phyloP scores from a whole-genome alignment of 805 yeast genomes.

The Komagataella populi region DNA sequence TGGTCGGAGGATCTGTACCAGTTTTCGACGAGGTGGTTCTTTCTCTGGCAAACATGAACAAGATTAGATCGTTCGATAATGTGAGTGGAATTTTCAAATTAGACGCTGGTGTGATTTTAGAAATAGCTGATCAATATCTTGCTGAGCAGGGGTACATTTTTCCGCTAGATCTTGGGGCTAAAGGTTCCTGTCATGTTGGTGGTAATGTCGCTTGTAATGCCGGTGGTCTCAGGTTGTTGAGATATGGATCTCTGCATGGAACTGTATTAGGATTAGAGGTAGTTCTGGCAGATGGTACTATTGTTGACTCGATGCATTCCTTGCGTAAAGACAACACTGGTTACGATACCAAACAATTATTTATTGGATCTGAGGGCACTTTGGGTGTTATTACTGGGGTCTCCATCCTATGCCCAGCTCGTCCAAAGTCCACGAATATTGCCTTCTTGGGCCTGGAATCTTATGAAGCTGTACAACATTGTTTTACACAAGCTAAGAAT shows the following conservation, averaged over 20 bases:
- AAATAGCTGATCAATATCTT: slow-evolving; percentile 66
- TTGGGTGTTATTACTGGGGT: slow-evolving; percentile 85
- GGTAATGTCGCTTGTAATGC: slow-evolving; percentile 95
- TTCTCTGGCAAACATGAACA: slow-evolving; percentile 57
- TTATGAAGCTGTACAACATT: slow-evolving; percentile 73
- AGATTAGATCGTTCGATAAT: slow-evolving; percentile 68
- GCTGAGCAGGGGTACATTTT: slow-evolving; percentile 79
- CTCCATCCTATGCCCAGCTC: slow-evolving; percentile 78
- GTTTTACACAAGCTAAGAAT: slow-evolving; percentile 63
- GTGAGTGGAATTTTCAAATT: slow-evolving; percentile 77
- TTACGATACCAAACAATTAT: slow-evolving; percentile 81
- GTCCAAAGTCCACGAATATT: slow-evolving; percentile 77
- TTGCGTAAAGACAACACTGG: slow-evolving; percentile 94
- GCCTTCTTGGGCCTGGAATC: slow-evolving; percentile 75
- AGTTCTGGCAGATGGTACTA: slow-evolving; percentile 82
- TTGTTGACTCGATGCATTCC: slow-evolving; percentile 67
- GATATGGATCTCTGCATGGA: slow-evolving; percentile 91
- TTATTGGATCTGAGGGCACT: slow-evolving; percentile 92
- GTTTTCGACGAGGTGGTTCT: slow-evolving; percentile 82
- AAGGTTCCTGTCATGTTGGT: slow-evolving; percentile 93
- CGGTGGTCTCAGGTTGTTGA: slow-evolving; percentile 78
- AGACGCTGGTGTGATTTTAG: slow-evolving; percentile 86
- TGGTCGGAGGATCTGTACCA: slow-evolving; percentile 91
- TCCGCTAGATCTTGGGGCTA: slow-evolving; percentile 92
- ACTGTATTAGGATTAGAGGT: slow-evolving; percentile 83